Percentiles rank a stretch among this genome's conserved stretches.
These are phyloP conservation scores for Tuber brumale DNA, from an alignment of 495 filamentous ascomycete genomes.

Conservation along the genomic window DNA sequence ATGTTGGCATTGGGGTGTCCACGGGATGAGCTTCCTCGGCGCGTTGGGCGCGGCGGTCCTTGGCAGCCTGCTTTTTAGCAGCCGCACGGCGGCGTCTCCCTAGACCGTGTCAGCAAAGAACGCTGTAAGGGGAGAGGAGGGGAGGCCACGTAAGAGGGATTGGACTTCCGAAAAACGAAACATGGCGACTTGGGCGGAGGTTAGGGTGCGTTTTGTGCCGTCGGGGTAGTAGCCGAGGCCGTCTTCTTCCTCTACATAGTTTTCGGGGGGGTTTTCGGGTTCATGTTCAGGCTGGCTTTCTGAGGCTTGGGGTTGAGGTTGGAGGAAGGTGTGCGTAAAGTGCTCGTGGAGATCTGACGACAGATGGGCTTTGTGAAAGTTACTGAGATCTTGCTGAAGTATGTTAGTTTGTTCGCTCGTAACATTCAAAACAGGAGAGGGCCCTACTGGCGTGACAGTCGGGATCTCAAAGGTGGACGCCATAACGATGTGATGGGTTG, in stretches of 20 bases:
- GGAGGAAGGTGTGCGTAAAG: constrained; percentile 50
- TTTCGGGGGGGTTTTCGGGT: constrained; percentile 34
- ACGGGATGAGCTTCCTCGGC: constrained; percentile 8
- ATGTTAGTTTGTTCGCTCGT: constrained; percentile 29
- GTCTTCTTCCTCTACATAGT: constrained; percentile 43
- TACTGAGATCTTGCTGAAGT: constrained; percentile 61
- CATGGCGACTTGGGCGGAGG: constrained; percentile 82
- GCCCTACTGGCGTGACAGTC: constrained; percentile 25
- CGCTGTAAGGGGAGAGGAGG: not conserved
- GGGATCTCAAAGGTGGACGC: constrained; percentile 26
- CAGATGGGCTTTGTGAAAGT: constrained; percentile 64
- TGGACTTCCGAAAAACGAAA: constrained; percentile 88
- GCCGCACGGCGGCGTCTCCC: constrained; percentile 18
- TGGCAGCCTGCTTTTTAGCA: constrained; percentile 18
- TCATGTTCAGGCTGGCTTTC: constrained; percentile 7
- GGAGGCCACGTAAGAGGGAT: constrained; percentile 48
- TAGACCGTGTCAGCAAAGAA: constrained; percentile 8
- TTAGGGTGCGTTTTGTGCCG: constrained; percentile 83
- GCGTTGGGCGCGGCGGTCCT: constrained; percentile 8
- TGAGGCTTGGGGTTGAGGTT: constrained; percentile 30
- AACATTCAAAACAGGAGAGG: not conserved
- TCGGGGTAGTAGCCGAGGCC: constrained; percentile 83
- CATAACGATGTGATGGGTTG: constrained; percentile 15
- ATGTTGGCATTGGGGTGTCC: constrained; percentile 12
- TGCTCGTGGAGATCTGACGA: constrained; percentile 46